Evolutionary conservation across 805 yeast genomes (phyloP), one percentile per base, ranked within the genome.

Genomic region (Torulaspora franciscae): DNA sequence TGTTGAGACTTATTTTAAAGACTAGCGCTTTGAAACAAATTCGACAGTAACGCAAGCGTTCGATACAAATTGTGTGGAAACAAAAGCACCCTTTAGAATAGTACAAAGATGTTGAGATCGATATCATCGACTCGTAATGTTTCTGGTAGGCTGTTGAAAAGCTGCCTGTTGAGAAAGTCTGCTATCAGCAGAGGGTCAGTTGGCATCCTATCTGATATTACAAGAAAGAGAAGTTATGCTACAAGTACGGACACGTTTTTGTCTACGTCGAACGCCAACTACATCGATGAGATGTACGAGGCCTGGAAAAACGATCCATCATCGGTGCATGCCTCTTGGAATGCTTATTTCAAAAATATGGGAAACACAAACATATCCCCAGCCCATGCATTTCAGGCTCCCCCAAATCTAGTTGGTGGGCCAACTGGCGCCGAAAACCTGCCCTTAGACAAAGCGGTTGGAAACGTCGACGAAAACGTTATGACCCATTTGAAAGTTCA

Each of bases 201-300:
- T 23, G 40, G 42, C 26, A 26, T 14, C 10, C 17, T 32, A 7
- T 14, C 17, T 8, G 28, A n/a, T 11, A 11, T 27, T n/a, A 11
- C 29, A 13, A 41, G 29, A 14, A 35, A 28, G 28, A 52, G 59
- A 45, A 37, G 39, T 15, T 42, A 49, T 32, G 52, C 56, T 14
- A 46, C 50, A 3, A 57, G 61, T 35, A 42, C 59, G 7, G 99
- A 93, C 70, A 75, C 80, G 33, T 93, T 93, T 68, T 70, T 90
- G 56, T 85, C 85, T 56, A 79, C 93, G 48, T 80, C 81, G 65
- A 86, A 86, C 68, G 93, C 96, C 51, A 81, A 81, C 60, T 93
- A 93, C 69, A 85, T 93, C 58, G 99, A 93, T 68, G 97, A 93
- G 73, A 93, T 93, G 99, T 93, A 89, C 69, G 80, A 80, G 52